Base-by-base conservation (phyloP, 1,139 yeast genomes). In the Kodamaea sp. region DNA sequence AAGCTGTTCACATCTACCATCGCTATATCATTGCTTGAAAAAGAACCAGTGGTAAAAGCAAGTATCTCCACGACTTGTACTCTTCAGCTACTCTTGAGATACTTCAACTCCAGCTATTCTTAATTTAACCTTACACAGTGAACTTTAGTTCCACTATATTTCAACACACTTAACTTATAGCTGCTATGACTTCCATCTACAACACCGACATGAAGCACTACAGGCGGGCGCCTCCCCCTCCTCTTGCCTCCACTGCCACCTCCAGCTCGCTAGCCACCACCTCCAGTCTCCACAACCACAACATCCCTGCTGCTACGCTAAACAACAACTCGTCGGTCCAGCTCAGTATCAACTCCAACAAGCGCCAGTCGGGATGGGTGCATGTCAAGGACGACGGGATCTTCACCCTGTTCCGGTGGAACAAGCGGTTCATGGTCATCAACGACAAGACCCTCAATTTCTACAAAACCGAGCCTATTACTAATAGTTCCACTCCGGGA, bases 361-460 rank as follows among this genome's bases (percentile, higher is more conserved):
- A 62, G 38, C 53, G 70, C 22, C 67, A 64, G 37, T 48, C 64
- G 15, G 97, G 97, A 0, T 90, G 96, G 95, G 90, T 87, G 16
- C 86, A 87, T 37, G 81, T 88, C 37, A 89, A 88, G 57, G 97
- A 90, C 50, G 97, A 90, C 50, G 96, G 96, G 15, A 61, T 86
- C 23, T 70, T 71, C 51, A 76, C 87, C 44, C 78, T 89, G 10
- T 88, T 90, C 57, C 70, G 95, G 48, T 92, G 97, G 97, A 89
- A 90, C 41, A 89, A 89, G 55, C 76, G 95, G 48, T 90, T 71
- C 57, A 69, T 90, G 66, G 82, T 86, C 9, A 68, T 92, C 34
- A 78, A 78, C 48, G 96, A 89, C 46, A 75, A 83, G 37, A 77
- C 82, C 25, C 66, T 92, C 41, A 84, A 83, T 42, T 78, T 92